Evolutionary conservation across 2,329 filamentous ascomycete species (phyloP).

Genomic region (Talaromyces sp.): DNA sequence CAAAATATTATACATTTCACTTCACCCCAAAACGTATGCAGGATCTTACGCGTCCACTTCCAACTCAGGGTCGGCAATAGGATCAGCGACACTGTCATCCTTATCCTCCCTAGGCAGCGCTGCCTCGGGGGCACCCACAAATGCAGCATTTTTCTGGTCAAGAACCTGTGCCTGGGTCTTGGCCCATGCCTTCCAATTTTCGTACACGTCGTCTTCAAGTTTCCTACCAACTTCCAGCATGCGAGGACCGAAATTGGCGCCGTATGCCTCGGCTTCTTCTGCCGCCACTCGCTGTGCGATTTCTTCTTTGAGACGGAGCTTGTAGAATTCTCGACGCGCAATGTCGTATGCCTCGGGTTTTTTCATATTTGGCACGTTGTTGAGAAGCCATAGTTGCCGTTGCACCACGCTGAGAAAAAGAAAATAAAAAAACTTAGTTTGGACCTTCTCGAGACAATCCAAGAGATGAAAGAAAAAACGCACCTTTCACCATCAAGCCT

Average conservation of each 20-base stretch:
- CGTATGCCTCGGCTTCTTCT: conserved; percentile 80
- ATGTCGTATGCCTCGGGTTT: conserved; percentile 73
- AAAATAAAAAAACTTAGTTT: not conserved
- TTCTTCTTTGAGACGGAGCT: conserved; percentile 72
- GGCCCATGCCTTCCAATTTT: conserved; percentile 83
- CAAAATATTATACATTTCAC: not conserved
- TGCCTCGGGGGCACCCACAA: conserved; percentile 33
- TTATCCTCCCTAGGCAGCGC: conserved; percentile 30
- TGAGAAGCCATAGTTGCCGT: conserved; percentile 79
- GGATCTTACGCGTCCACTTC: not conserved
- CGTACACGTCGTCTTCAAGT: conserved; percentile 72
- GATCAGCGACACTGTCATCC: conserved; percentile 1
- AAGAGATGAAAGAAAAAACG: conserved; percentile 14
- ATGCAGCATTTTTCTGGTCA: conserved; percentile 43
- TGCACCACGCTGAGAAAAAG: conserved; percentile 70
- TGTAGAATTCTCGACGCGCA: conserved; percentile 86
- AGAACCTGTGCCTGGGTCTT: conserved; percentile 44
- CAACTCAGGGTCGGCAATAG: not conserved
- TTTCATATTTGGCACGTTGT: conserved; percentile 53
- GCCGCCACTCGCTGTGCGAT: conserved; percentile 73
- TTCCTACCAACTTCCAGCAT: conserved; percentile 71
- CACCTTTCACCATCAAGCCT: conserved; percentile 80
- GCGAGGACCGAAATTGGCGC: conserved; percentile 80
- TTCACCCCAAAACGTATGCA: not conserved
- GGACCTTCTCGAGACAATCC: not conserved